Conservation (phyloP, 495 filamentous ascomycete species). For the Penicillium dipodomyicola region DNA sequence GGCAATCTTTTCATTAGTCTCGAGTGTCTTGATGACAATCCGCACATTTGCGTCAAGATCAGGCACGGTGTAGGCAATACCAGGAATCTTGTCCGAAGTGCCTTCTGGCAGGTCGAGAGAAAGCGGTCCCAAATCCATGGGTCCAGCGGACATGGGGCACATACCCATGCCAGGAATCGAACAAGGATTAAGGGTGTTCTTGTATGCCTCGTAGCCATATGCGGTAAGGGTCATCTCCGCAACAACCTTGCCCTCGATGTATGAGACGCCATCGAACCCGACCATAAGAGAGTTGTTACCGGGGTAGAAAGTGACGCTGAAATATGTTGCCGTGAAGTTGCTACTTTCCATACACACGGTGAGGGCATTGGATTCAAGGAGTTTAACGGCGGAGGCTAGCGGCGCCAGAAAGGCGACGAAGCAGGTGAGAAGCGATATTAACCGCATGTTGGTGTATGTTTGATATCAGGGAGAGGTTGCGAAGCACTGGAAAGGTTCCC, state of each 20-base stretch:
- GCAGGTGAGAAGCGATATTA: constrained; percentile 39
- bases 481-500: constrained; percentile 12
- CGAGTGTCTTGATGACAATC: constrained; percentile 69
- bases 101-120: constrained; percentile 58
- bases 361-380: constrained; percentile 72
- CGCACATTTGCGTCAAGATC: constrained; percentile 88
- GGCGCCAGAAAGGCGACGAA: constrained; percentile 43
- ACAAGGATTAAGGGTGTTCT: constrained; percentile 73
- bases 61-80: constrained; percentile 84
- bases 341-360: constrained; percentile 75
- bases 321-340: constrained; percentile 77
- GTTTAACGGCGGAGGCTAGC: constrained; percentile 38
- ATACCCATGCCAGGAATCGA: constrained; percentile 65
- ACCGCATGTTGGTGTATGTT: constrained; percentile 34
- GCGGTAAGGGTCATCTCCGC: constrained; percentile 75
- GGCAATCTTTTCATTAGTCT: constrained; percentile 64
- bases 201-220: constrained; percentile 73
- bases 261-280: constrained; percentile 78
- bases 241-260: constrained; percentile 78
- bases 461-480: constrained; percentile 9
- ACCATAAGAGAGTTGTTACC: constrained; percentile 68
- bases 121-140: constrained; percentile 67
- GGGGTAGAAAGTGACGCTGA: constrained; percentile 78
- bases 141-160: constrained; percentile 90
- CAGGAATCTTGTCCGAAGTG: constrained; percentile 65